A percentile compares a stretch with the other conserved stretches of the same genome.
Conservation (phyloP, 2,329 filamentous ascomycete genomes). For the Aspergillus carbonarius region DNA sequence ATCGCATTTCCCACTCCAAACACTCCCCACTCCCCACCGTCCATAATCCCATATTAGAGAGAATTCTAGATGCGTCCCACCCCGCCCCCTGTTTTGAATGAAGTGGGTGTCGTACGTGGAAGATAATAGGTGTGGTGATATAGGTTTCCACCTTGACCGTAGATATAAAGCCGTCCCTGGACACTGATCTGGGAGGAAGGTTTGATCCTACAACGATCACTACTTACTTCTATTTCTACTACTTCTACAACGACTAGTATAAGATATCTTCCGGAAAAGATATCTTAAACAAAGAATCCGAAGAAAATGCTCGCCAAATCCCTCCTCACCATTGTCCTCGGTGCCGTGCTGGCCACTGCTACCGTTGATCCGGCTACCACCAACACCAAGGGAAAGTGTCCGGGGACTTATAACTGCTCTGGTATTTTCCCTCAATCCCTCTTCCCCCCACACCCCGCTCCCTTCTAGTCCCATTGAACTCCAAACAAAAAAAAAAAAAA, state of each 20-base stretch:
- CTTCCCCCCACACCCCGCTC: too few relatives aligned
- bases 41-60: not conserved
- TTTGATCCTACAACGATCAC: too few relatives aligned
- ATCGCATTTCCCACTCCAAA: too few relatives aligned
- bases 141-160: not conserved
- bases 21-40: too few relatives aligned
- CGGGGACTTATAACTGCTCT: constrained; percentile 27
- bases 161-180: not conserved
- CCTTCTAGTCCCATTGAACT: too few relatives aligned
- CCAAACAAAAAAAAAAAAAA: not conserved
- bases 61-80: not conserved
- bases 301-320: not conserved
- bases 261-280: too few relatives aligned
- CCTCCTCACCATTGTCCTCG: constrained; percentile 14
- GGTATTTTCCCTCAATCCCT: constrained; percentile 16
- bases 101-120: not conserved
- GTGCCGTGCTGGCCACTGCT: constrained; percentile 18
- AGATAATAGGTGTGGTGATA: not conserved
- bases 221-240: too few relatives aligned
- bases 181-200: not conserved
- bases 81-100: not conserved
- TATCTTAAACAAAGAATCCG: too few relatives aligned
- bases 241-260: too few relatives aligned
- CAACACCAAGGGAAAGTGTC: constrained; percentile 39
- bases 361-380: constrained; percentile 37